Base-by-base conservation (phyloP, 2,329 filamentous ascomycete species). In the Paraphaeosphaeria minitans region DNA sequence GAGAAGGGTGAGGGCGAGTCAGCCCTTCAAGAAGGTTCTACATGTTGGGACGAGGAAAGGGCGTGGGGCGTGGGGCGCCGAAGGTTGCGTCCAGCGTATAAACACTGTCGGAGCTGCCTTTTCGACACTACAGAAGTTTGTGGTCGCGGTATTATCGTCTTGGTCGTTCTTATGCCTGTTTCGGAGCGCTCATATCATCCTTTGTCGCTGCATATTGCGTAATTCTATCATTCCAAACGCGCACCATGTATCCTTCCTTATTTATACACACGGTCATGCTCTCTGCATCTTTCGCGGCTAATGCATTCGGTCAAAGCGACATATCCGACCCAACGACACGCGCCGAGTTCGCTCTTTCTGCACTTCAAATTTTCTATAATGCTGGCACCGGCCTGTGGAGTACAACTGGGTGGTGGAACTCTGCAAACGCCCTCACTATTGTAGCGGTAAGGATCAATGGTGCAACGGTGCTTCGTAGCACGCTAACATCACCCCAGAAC, bases 401-500 rank as follows among this genome's bases (percentile, higher is more conserved):
- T 55, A 83, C 83, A 0, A 82, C 83, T 8, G 83, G 83, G n/a
- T 92, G 89, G 89, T 92, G 89, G 89, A 90, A 91, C 69, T 83
- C 84, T 54, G 89, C 85, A 46, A 92, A 91, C 69, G 82, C 82
- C 57, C 77, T 92, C 59, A 89, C 87, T 0, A 82, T 82, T 3
- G 74, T 91, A 19, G 84, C 29, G 2, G 29, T 31, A 31, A 12
- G 29, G 29, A 31, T 8, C 29, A 31, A 31, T 2, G 4, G 29
- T 12, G 2, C 8, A 31, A 31, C 8, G 4, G 29, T 8, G 29
- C 29, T 31, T 4, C 29, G 8, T 2, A 31, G 4, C 29, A 31
- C 29, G 29, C 29, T 31, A 12, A 31, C 29, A 31, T 8, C 10
- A 31, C 9, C 29, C 4, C 29, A 82, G 53, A 85, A 91, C 56